Percentiles rank a stretch among this genome's conserved stretches.
Evolutionary conservation across 1,139 yeast species (phyloP).

Genomic region (Magnusiomyces sp.): DNA sequence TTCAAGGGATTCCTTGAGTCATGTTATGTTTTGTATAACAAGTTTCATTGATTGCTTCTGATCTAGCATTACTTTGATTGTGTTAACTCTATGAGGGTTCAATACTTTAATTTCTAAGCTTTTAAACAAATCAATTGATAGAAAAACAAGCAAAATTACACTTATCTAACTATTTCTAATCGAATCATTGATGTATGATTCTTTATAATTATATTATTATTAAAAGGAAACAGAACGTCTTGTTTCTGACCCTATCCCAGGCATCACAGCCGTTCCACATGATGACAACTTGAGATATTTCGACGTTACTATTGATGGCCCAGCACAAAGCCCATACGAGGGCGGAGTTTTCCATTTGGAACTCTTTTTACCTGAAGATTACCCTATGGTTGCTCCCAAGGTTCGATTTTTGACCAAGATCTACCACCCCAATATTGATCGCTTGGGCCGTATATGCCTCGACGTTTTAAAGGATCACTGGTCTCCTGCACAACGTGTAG

Average conservation of each 20-base stretch:
- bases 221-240: constrained; percentile 81
- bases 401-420: constrained; percentile 87
- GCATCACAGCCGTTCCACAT: constrained; percentile 85
- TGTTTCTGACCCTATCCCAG: constrained; percentile 92
- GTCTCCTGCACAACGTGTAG: constrained; percentile 97
- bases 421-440: constrained; percentile 94
- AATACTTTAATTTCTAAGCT: too few species aligned
- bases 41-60: too few species aligned
- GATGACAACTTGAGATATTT: constrained; percentile 91
- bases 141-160: too few species aligned
- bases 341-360: constrained; percentile 69
- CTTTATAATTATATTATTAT: not conserved
- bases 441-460: constrained; percentile 88
- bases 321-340: constrained; percentile 77
- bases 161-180: too few species aligned
- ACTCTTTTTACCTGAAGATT: constrained; percentile 77
- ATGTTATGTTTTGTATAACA: too few species aligned
- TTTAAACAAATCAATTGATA: too few species aligned
- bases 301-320: constrained; percentile 85
- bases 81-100: too few species aligned
- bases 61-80: too few species aligned
- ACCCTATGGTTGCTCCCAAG: constrained; percentile 91
- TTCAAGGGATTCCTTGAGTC: too few species aligned
- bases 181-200: too few species aligned
- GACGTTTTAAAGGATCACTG: constrained; percentile 83